Evolutionary conservation across 2,329 filamentous ascomycete species (phyloP), one percentile per base, ranked within the genome.

Genomic region (Fusarium tjaetaba): DNA sequence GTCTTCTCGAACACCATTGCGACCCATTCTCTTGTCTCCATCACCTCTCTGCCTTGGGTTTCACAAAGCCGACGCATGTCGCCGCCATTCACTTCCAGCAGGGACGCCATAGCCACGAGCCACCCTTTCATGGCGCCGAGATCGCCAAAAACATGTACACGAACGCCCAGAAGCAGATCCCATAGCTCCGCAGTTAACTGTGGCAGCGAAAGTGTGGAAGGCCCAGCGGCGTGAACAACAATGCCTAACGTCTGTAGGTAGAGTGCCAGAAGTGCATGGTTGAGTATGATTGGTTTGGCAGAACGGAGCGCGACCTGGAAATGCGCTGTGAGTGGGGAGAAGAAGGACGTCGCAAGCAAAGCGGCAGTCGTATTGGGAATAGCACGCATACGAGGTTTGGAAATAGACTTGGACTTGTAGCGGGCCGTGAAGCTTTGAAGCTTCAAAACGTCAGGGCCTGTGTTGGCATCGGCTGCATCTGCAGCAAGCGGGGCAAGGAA

Each of bases 21-120:
- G 4, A 94, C 93, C 96, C 96, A 99, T 78, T 94, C 93, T 77
- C 94, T 90, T 68, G 94, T 93, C 86, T 98, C 96, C 58, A 97
- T 87, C 28, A 98, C 84, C 80, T 96, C 91, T 63, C 90, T 89
- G 2, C 93, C 91, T 76, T 94, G 90, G 65, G 92, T 89, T 67
- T 91, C 90, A 55, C 94, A 96, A 6, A 99, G 81, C 4, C 90
- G 86, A 75, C 91, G 86, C 83, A 92, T 89, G 68, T 94, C 90
- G 55, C 90, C 88, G 39, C 88, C 91, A 68, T 97, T 97, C 42
- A 97, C 87, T 78, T 98, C 94, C 20, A 99, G 82, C 59, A 97
- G 80, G 11, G 94, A 93, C 56, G 97, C 86, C 67, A 97, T 88
- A 4, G 92, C 90, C 65, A 97, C 93, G 3, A 98, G 84, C 64